phyloP scores from a whole-genome alignment of 805 yeast species.

The Torulaspora quercuum region DNA sequence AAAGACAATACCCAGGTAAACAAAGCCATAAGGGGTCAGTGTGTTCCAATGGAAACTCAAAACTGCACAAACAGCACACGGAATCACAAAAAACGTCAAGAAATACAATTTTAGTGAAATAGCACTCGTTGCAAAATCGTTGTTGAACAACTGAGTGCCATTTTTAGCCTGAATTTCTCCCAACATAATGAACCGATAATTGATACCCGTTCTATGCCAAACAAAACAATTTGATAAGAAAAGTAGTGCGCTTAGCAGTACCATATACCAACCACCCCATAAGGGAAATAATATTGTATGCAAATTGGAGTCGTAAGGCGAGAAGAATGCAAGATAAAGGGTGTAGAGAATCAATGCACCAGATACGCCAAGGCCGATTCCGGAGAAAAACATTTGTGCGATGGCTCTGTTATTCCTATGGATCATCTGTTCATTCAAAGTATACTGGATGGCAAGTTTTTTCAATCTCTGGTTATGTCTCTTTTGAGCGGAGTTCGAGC shows the following conservation, averaged over 20 bases:
- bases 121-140: constrained; percentile 38
- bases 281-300: constrained; percentile 62
- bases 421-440: constrained; percentile 35
- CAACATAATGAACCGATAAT: constrained; percentile 80
- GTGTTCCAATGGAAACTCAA: constrained; percentile 68
- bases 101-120: constrained; percentile 50
- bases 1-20: constrained; percentile 40
- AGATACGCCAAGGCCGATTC: constrained; percentile 66
- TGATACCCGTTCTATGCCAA: constrained; percentile 74
- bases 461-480: constrained; percentile 29
- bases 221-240: constrained; percentile 67
- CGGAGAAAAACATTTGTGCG: constrained; percentile 54
- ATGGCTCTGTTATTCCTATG: constrained; percentile 35
- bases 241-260: constrained; percentile 55
- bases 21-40: constrained; percentile 77
- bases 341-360: constrained; percentile 65
- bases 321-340: constrained; percentile 46
- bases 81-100: constrained; percentile 56
- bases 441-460: constrained; percentile 31
- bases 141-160: constrained; percentile 38
- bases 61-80: constrained; percentile 64
- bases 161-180: constrained; percentile 71
- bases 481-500: constrained; percentile 29
- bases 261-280: constrained; percentile 86
- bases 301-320: constrained; percentile 41